Conservation (phyloP, 2,329 filamentous ascomycete genomes). For the Colletotrichum melonis region DNA sequence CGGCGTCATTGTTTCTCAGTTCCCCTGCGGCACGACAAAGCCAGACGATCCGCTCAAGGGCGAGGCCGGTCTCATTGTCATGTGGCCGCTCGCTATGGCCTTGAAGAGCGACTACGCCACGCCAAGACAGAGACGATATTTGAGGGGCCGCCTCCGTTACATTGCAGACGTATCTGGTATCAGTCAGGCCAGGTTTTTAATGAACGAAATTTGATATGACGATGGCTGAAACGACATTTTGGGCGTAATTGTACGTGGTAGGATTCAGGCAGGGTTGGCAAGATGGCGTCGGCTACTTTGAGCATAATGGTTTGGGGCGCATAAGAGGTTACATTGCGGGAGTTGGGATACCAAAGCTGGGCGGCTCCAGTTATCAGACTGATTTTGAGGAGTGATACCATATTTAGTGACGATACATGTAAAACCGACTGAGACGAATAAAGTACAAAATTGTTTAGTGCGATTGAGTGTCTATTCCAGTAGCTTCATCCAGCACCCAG, state of each 20-base stretch:
- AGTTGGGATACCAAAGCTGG: not conserved
- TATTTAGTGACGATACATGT: not conserved
- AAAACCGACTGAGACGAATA: not conserved
- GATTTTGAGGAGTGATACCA: not conserved
- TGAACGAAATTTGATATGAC: constrained; percentile 7
- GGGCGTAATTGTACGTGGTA: not conserved
- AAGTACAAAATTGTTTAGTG: not conserved
- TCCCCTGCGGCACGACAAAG: constrained; percentile 33
- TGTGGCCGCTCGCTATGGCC: constrained; percentile 37
- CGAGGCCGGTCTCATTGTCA: constrained; percentile 37
- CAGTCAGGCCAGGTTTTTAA: constrained; percentile 37
- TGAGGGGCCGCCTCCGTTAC: constrained; percentile 36
- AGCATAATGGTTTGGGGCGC: not conserved
- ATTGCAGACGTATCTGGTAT: constrained; percentile 38
- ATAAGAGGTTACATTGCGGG: not conserved
- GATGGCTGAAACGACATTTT: too few species aligned
- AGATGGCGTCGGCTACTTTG: not conserved
- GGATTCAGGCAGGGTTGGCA: accelerated
- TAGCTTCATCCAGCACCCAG: too few species aligned
- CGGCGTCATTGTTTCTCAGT: constrained; percentile 32
- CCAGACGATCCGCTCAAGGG: constrained; percentile 35
- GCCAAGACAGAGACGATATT: constrained; percentile 35
- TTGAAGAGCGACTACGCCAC: constrained; percentile 38
- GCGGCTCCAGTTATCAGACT: not conserved
- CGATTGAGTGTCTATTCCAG: too few species aligned